phyloP scores from a whole-genome alignment of 139 green algal species.

The Pseudopediastrum boryanum region DNA sequence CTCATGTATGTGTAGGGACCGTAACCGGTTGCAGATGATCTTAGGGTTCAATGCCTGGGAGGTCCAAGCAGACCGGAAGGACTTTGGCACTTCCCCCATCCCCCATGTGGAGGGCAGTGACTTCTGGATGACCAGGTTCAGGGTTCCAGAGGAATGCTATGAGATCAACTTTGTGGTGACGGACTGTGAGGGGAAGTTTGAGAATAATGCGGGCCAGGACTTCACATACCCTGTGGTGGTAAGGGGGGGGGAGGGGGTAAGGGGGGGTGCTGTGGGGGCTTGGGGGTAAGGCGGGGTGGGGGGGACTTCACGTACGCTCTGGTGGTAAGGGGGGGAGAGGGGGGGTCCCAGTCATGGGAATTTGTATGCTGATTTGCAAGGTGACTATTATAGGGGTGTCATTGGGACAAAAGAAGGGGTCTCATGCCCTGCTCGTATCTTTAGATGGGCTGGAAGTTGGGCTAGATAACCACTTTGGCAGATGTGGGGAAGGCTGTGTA shows the following conservation, averaged over 20 bases:
- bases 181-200: slow-evolving; percentile 53
- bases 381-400: no score
- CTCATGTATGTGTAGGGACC: background rate
- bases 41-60: slow-evolving; percentile 16
- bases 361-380: no score
- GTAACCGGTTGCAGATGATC: slow-evolving; percentile 21
- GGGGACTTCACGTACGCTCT: slow-evolving; percentile 66
- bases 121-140: slow-evolving; percentile 52
- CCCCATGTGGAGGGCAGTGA: slow-evolving; percentile 51
- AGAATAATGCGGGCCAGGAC: slow-evolving; percentile 69
- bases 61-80: background rate
- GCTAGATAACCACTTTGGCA: no score
- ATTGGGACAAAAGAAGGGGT: no score
- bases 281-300: slow-evolving; percentile 61
- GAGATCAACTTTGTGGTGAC: slow-evolving; percentile 83
- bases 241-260: no score
- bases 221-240: slow-evolving; percentile 55
- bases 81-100: slow-evolving; percentile 44
- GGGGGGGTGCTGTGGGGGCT: no score
- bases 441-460: no score
- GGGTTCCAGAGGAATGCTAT: slow-evolving; percentile 58
- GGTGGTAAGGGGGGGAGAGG: slow-evolving; percentile 30
- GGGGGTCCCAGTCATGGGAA: no score
- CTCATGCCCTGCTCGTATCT: no score
- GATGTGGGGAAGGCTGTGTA: no score